These are phyloP conservation scores for Plectosphaerella cucumerina DNA, from an alignment of 2,329 filamentous ascomycete species.

Conservation along the genomic window DNA sequence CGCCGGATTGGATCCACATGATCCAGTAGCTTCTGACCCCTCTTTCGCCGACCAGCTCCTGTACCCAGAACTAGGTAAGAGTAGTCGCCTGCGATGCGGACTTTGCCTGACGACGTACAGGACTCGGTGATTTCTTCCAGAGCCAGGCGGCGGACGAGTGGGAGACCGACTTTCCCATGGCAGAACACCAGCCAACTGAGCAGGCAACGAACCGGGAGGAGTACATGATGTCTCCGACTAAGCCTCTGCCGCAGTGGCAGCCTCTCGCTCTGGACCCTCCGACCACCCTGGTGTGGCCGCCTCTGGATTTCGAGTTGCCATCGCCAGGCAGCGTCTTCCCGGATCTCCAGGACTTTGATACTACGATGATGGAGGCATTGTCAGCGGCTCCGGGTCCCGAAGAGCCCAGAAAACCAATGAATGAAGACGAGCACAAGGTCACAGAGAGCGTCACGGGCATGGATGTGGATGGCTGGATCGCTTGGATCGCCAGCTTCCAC, in stretches of 20 bases:
- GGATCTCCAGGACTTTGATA: neutral
- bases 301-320: neutral
- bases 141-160: neutral
- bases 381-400: neutral
- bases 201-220: neutral
- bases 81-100: too few relatives aligned
- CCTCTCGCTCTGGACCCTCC: neutral
- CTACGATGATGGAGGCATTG: neutral
- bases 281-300: neutral
- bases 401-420: too few relatives aligned
- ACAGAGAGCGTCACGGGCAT: too few relatives aligned
- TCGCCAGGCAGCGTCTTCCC: neutral
- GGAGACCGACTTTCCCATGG: neutral
- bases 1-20: too few relatives aligned
- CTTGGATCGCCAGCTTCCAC: neutral
- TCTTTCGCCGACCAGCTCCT: too few relatives aligned
- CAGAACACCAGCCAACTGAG: neutral
- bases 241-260: neutral
- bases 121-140: too few relatives aligned
- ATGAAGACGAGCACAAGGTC: too few relatives aligned
- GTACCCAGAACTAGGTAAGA: too few relatives aligned
- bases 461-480: neutral
- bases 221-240: neutral
- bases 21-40: too few relatives aligned
- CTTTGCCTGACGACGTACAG: too few relatives aligned